These are phyloP conservation scores for Mikania micrantha DNA, from an alignment of 129 eudicot species.

Conservation along the genomic window DNA sequence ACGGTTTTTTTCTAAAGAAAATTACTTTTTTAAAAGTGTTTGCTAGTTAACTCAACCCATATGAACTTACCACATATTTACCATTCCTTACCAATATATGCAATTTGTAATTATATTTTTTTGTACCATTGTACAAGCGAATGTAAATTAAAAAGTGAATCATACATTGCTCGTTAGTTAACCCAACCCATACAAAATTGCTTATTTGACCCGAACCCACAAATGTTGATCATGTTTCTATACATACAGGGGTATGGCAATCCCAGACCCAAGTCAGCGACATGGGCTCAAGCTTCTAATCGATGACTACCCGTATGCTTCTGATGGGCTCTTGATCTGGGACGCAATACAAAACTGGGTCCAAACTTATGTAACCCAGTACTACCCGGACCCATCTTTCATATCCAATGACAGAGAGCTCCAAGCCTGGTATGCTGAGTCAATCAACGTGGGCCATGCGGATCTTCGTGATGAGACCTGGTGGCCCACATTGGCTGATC, in stretches of 20 bases:
- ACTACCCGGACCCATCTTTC: conserved; percentile 53
- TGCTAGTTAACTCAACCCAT: neutral
- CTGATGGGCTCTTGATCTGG: conserved; percentile 92
- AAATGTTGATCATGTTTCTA: neutral
- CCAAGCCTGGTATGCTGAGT: conserved; percentile 87
- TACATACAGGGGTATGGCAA: conserved; percentile 75
- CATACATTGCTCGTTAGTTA: neutral
- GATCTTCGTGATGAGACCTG: conserved; percentile 55
- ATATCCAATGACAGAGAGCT: conserved; percentile 67
- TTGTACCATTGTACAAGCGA: too few relatives aligned
- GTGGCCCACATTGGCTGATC: conserved; percentile 72
- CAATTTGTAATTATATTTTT: too few relatives aligned
- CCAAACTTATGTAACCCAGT: conserved; percentile 54
- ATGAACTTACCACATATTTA: too few relatives aligned
- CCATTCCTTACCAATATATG: too few relatives aligned
- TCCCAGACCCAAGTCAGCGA: conserved; percentile 69
- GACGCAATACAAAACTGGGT: conserved; percentile 76
- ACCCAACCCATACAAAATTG: neutral
- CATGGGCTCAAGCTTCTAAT: conserved; percentile 67
- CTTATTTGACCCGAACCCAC: neutral
- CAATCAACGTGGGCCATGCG: conserved; percentile 82
- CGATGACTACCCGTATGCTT: conserved; percentile 88
- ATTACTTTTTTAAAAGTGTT: too few relatives aligned
- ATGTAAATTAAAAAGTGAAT: neutral
- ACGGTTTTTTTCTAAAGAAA: too few relatives aligned